Evolutionary conservation across 768 basidiomycete genomes (phyloP).

Genomic region (Pleurotus pulmonarius): DNA sequence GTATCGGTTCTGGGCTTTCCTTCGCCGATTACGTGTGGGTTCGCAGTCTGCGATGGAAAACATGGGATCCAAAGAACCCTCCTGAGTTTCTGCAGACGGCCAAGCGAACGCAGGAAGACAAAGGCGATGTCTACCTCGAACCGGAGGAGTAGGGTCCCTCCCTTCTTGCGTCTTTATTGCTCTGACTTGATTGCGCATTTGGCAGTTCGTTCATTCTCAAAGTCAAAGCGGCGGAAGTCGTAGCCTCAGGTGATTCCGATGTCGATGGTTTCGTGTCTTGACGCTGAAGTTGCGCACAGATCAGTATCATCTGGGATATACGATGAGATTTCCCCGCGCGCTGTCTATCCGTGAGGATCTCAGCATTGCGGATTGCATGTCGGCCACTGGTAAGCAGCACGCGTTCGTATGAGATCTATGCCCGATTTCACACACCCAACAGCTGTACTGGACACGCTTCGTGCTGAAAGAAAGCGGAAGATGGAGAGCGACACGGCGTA

Average conservation of each 20-base stretch:
- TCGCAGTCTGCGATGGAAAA: constrained; percentile 76
- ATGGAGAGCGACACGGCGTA: constrained; percentile 61
- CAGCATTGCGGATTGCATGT: constrained; percentile 66
- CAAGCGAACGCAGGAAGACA: constrained; percentile 65
- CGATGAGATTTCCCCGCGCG: constrained; percentile 93
- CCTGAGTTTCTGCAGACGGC: constrained; percentile 68
- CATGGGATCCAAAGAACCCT: constrained; percentile 68
- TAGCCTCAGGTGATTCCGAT: constrained; percentile 52
- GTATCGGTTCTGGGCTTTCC: constrained; percentile 86
- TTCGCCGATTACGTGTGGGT: constrained; percentile 88
- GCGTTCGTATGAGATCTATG: not conserved
- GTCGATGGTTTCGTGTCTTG: not conserved
- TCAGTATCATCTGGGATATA: constrained; percentile 80
- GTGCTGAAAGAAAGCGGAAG: constrained; percentile 69
- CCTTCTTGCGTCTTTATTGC: not conserved
- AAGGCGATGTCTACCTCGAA: constrained; percentile 87
- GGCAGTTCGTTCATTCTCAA: constrained; percentile 88
- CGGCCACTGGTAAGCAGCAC: constrained; percentile 48
- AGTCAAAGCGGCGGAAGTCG: constrained; percentile 92
- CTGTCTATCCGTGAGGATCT: constrained; percentile 78
- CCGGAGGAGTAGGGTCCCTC: constrained; percentile 69
- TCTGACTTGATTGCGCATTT: not conserved
- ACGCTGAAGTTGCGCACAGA: constrained; percentile 37
- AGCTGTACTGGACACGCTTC: constrained; percentile 61
- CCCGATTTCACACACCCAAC: not conserved